Percentiles rank a stretch among this genome's conserved stretches.
These are phyloP conservation scores for Fusarium anthophilum DNA, from an alignment of 2,329 filamentous ascomycete genomes.

Conservation along the genomic window DNA sequence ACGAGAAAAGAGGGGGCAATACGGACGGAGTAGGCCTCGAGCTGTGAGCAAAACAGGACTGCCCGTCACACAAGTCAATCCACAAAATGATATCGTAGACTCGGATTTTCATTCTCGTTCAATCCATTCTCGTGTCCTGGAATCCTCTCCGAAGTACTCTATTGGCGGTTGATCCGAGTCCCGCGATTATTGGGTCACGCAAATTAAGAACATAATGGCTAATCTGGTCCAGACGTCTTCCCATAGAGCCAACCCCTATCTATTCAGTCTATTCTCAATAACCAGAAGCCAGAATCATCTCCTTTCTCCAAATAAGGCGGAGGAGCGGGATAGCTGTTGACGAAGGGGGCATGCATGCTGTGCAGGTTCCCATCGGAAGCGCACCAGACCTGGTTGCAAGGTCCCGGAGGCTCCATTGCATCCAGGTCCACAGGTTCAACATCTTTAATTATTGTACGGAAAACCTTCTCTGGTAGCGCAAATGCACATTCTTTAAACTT, in stretches of 20 bases:
- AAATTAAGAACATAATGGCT: neutral
- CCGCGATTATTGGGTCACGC: neutral
- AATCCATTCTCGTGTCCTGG: neutral
- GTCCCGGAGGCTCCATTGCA: too few relatives aligned
- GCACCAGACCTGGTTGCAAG: neutral
- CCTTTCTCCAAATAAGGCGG: neutral
- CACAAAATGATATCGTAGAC: neutral
- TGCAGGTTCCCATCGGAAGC: neutral
- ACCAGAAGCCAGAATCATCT: neutral
- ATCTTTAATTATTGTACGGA: neutral
- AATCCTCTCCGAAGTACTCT: neutral
- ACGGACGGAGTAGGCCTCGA: neutral
- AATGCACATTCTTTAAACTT: neutral
- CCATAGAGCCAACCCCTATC: neutral
- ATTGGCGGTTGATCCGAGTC: rapidly evolving
- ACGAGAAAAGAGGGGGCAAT: neutral
- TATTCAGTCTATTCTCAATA: neutral
- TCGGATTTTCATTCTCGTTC: neutral
- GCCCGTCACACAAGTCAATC: neutral
- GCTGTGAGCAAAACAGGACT: neutral
- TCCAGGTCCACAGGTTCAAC: too few relatives aligned
- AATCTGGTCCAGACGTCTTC: neutral
- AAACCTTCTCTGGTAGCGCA: neutral
- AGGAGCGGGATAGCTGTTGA: neutral
- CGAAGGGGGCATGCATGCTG: neutral